Conservation (phyloP, 2,329 filamentous ascomycete genomes). For the Beauveria caledonica region DNA sequence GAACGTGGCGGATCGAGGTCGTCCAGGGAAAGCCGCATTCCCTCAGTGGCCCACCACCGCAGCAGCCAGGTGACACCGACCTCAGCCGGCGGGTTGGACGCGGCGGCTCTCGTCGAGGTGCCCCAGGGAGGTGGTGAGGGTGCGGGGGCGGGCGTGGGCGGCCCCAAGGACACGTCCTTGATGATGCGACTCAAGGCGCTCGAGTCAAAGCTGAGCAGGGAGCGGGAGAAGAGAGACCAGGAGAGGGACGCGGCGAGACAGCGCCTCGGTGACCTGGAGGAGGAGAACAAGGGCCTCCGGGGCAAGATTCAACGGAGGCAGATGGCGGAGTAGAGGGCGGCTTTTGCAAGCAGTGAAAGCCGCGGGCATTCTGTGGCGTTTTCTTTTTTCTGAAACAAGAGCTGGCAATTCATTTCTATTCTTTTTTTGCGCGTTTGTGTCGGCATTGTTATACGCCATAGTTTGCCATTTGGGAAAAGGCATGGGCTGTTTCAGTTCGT, state of each 20-base stretch:
- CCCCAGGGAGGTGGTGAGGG: conserved; percentile 11
- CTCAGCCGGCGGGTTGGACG: conserved; percentile 11
- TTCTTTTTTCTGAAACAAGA: background rate
- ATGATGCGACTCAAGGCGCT: conserved; percentile 78
- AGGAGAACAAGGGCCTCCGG: conserved; percentile 63
- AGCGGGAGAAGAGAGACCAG: conserved; percentile 75
- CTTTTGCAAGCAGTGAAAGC: background rate
- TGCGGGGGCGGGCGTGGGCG: conserved; percentile 13
- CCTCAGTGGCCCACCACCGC: conserved; percentile 11
- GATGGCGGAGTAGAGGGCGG: conserved; percentile 9
- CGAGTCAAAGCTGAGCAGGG: conserved; percentile 80
- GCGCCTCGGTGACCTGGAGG: conserved; percentile 66
- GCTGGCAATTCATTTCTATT: no score
- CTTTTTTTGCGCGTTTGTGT: background rate
- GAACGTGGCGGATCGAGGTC: conserved; percentile 23
- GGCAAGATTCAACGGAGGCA: conserved; percentile 21
- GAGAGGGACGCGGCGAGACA: conserved; percentile 79
- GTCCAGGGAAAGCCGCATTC: conserved; percentile 20
- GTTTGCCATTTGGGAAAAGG: no score
- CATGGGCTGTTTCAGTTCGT: no score
- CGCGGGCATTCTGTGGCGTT: background rate
- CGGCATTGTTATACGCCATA: no score
- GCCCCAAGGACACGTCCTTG: conserved; percentile 62
- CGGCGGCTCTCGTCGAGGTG: conserved; percentile 13
- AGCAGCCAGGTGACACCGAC: conserved; percentile 14